Conservation (phyloP, 352 stramenopile genomes). For the Thalassiosira livingstoniorum region DNA sequence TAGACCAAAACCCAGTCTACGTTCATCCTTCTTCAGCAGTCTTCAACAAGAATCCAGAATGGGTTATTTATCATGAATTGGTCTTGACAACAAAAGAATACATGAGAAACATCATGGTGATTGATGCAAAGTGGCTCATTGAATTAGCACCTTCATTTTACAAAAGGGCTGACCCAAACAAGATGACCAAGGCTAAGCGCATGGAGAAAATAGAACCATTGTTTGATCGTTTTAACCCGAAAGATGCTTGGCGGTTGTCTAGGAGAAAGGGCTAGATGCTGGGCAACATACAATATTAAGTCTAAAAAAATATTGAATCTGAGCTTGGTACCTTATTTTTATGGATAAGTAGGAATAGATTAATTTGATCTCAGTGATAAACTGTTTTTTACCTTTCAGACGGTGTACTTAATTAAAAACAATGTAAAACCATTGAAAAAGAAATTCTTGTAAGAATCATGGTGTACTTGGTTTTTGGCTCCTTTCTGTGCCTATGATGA, state of each 20-base stretch:
- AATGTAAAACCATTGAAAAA: too few species aligned
- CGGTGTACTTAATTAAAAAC: too few species aligned
- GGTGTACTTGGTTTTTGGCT: too few species aligned
- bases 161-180: slow-evolving; percentile 97
- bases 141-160: slow-evolving; percentile 94
- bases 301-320: too few species aligned
- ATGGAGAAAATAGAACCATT: slow-evolving; percentile 99
- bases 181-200: slow-evolving; percentile 97
- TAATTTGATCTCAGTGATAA: too few species aligned
- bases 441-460: too few species aligned
- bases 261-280: slow-evolving; percentile 94
- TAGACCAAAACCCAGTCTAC: slow-evolving; percentile 98
- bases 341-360: too few species aligned
- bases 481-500: too few species aligned
- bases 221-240: slow-evolving; percentile 97
- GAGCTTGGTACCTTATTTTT: too few species aligned
- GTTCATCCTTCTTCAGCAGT: slow-evolving; percentile 97
- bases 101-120: slow-evolving; percentile 99
- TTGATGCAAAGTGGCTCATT: slow-evolving; percentile 99
- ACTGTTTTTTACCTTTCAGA: too few species aligned
- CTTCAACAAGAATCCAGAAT: slow-evolving; percentile 99
- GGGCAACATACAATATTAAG: too few species aligned
- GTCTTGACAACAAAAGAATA: slow-evolving; percentile 97
- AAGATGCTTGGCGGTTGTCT: slow-evolving; percentile 96
- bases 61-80: slow-evolving; percentile 98